Percentiles rank a stretch among this genome's conserved stretches.
Conservation (phyloP, 345 rosid genomes). For the Heritiera littoralis region DNA sequence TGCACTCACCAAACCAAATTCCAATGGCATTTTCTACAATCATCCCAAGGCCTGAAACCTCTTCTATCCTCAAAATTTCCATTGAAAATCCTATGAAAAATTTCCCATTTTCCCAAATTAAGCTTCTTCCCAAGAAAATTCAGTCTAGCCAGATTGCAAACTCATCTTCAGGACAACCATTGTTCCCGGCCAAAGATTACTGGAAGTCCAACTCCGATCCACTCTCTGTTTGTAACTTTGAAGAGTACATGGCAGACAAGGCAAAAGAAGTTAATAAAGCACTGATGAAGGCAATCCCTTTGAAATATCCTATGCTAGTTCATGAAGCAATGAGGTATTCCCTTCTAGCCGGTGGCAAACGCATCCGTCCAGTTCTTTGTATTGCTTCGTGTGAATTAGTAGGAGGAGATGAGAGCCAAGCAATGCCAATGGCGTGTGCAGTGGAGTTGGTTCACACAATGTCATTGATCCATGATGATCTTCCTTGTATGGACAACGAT, state of each 20-base stretch:
- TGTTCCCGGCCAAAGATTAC: constrained; percentile 3
- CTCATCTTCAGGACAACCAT: constrained; percentile 15
- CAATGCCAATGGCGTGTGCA: constrained; percentile 70
- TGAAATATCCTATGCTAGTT: constrained; percentile 45
- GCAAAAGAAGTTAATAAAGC: constrained; percentile 54
- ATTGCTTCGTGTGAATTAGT: constrained; percentile 66
- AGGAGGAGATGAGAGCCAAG: constrained; percentile 41
- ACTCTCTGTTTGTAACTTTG: constrained; percentile 28
- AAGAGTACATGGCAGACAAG: constrained; percentile 37
- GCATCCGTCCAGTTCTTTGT: constrained; percentile 64
- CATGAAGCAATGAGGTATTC: constrained; percentile 77
- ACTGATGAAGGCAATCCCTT: constrained; percentile 48
- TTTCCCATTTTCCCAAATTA: not conserved
- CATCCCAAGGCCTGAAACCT: not conserved
- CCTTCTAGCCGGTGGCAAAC: constrained; percentile 61
- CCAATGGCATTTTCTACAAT: not conserved
- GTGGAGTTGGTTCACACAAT: constrained; percentile 71
- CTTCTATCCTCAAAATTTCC: not conserved
- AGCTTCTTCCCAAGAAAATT: not conserved
- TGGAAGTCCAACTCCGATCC: not conserved
- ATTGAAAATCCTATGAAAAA: not conserved
- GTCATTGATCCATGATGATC: constrained; percentile 78
- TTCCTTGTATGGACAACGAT: constrained; percentile 82
- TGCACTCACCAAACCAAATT: not conserved
- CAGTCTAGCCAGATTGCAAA: constrained; percentile 9